Evolutionary conservation across 2,329 filamentous ascomycete species (phyloP).

Genomic region (Ustulina deusta): DNA sequence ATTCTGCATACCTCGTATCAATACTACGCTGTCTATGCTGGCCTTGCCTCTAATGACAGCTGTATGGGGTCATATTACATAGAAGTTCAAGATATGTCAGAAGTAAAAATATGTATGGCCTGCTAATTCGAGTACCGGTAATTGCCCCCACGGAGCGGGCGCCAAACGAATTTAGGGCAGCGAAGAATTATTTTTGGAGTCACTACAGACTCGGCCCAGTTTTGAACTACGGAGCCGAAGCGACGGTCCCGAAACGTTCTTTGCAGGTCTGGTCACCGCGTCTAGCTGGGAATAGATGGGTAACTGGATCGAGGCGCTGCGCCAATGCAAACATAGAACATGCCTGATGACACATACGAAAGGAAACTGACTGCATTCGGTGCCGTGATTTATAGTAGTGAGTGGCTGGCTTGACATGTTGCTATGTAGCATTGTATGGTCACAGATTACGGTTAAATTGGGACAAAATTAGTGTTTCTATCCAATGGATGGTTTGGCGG

Average conservation of each 20-base stretch:
- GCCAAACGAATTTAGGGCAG: not conserved
- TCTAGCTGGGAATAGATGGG: not conserved
- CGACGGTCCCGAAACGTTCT: conserved; percentile 33
- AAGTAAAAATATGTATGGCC: not conserved
- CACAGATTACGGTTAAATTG: not conserved
- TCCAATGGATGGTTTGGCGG: not conserved
- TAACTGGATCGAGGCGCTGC: conserved; percentile 28
- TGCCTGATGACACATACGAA: conserved; percentile 30
- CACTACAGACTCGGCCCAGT: not conserved
- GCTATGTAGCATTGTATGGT: conserved; percentile 17
- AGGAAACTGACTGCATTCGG: conserved; percentile 43
- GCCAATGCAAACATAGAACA: conserved; percentile 23
- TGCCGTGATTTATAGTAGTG: conserved; percentile 1
- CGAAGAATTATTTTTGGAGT: conserved; percentile 1
- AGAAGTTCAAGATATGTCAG: not conserved
- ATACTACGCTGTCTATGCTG: not conserved
- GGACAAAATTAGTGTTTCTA: not conserved
- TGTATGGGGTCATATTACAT: not conserved
- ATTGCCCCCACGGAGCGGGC: not conserved
- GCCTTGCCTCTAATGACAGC: not conserved
- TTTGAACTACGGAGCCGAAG: conserved; percentile 12
- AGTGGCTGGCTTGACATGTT: not conserved
- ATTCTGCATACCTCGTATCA: not conserved
- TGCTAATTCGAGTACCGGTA: conserved; percentile 4
- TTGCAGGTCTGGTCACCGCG: not conserved